Conservation (phyloP, 306 rosid species). For the Vigna radiata region DNA sequence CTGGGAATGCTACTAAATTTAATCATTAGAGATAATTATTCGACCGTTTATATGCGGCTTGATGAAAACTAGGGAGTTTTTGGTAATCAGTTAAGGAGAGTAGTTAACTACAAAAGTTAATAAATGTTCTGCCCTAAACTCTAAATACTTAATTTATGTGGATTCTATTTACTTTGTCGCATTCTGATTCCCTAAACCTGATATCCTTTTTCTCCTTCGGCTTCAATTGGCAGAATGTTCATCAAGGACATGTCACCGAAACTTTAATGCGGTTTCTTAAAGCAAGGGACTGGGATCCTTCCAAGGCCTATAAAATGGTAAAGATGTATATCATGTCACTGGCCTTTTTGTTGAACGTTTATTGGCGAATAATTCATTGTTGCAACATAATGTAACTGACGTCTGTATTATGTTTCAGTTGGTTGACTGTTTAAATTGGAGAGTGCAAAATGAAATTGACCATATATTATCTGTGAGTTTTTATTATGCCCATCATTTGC, state of each 20-base stretch:
- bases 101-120: conserved; percentile 10
- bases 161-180: conserved; percentile 3
- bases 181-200: not conserved
- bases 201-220: conserved; percentile 12
- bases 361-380: conserved; percentile 13
- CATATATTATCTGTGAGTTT: conserved; percentile 75
- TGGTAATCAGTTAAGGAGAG: not conserved
- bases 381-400: conserved; percentile 1
- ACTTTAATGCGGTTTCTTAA: conserved; percentile 76
- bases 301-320: conserved; percentile 86
- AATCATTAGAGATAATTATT: not conserved
- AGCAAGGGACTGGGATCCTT: conserved; percentile 87
- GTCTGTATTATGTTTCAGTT: conserved; percentile 62
- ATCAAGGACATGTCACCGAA: conserved; percentile 72
- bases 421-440: conserved; percentile 88
- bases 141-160: not conserved
- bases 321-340: conserved; percentile 14
- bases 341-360: conserved; percentile 28
- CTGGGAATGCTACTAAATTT: conserved; percentile 8
- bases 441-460: conserved; percentile 92
- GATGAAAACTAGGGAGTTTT: conserved; percentile 21
- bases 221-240: conserved; percentile 72
- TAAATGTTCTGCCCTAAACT: conserved; percentile 11
- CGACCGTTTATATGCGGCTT: conserved; percentile 5
- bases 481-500: conserved; percentile 13